A percentile compares a stretch with the other conserved stretches of the same genome.
phyloP scores from a whole-genome alignment of 345 rosid genomes.

The Physaria fendleri region DNA sequence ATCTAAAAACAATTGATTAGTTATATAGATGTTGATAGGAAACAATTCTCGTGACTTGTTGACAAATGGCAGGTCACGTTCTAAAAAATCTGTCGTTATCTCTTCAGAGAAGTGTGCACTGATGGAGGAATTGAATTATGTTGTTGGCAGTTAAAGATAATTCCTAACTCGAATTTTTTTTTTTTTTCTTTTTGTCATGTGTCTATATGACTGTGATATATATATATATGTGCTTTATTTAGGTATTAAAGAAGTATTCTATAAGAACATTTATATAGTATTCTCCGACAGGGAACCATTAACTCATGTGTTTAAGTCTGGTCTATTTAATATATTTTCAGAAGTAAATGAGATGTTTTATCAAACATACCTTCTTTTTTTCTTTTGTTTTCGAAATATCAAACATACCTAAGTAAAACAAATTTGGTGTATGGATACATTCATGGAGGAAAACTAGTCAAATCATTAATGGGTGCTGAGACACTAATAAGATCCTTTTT shows the following conservation, averaged over 20 bases:
- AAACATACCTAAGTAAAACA: not conserved
- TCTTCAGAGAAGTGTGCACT: constrained; percentile 14
- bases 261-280: not conserved
- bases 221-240: too few relatives aligned
- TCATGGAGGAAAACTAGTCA: not conserved
- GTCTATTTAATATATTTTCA: not conserved
- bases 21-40: not conserved
- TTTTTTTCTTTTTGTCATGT: constrained; percentile 17
- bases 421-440: too few relatives aligned
- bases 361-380: not conserved
- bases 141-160: constrained; percentile 15
- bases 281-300: not conserved
- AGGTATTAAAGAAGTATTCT: not conserved
- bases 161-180: constrained; percentile 10
- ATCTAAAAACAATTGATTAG: too few relatives aligned
- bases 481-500: too few relatives aligned
- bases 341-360: not conserved
- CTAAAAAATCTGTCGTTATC: not conserved
- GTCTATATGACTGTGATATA: constrained; percentile 5
- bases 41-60: constrained; percentile 11
- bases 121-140: not conserved
- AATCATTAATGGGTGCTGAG: not conserved
- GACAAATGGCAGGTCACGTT: constrained; percentile 23
- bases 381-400: too few relatives aligned
- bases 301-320: not conserved